phyloP scores from a whole-genome alignment of 2,329 filamentous ascomycete genomes.

The Xylariomycetidae sp. region DNA sequence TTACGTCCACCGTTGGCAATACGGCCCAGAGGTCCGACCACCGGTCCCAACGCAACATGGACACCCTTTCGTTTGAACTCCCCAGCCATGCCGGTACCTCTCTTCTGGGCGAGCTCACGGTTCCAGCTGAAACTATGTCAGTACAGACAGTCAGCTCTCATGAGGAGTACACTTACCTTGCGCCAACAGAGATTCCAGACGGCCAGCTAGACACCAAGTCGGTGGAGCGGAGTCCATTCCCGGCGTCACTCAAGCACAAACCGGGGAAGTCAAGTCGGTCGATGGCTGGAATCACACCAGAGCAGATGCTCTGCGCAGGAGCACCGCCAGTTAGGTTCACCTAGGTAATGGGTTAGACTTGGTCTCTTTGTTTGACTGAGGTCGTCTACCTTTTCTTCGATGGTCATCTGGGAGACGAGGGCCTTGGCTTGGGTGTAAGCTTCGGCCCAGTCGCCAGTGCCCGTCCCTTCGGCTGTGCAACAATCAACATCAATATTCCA shows the following conservation, averaged over 20 bases:
- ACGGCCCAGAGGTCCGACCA: constrained; percentile 60
- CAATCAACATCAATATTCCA: no score
- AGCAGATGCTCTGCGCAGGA: constrained; percentile 26
- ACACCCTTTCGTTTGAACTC: constrained; percentile 75
- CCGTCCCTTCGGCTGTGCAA: constrained; percentile 21
- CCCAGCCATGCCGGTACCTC: constrained; percentile 67
- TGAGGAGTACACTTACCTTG: constrained; percentile 20
- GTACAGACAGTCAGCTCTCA: neutral
- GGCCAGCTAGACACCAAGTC: constrained; percentile 37
- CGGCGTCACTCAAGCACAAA: constrained; percentile 32
- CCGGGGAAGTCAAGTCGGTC: constrained; percentile 33
- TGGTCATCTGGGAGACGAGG: constrained; percentile 31
- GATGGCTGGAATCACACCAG: constrained; percentile 34
- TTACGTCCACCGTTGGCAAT: constrained; percentile 57
- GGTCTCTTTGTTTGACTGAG: no score
- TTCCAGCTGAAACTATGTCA: constrained; percentile 52
- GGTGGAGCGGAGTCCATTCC: constrained; percentile 26
- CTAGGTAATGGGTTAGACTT: no score
- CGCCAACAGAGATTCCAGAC: constrained; percentile 55
- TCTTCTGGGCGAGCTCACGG: constrained; percentile 58
- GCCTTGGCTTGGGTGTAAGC: constrained; percentile 29
- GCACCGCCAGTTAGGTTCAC: constrained; percentile 32
- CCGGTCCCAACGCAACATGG: constrained; percentile 72
- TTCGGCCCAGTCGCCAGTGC: constrained; percentile 28
- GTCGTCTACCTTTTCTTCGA: constrained; percentile 29